A percentile compares a stretch with the other conserved stretches of the same genome.
These are phyloP conservation scores for Barnettozyma populi DNA, from an alignment of 805 yeast species.

Conservation along the genomic window DNA sequence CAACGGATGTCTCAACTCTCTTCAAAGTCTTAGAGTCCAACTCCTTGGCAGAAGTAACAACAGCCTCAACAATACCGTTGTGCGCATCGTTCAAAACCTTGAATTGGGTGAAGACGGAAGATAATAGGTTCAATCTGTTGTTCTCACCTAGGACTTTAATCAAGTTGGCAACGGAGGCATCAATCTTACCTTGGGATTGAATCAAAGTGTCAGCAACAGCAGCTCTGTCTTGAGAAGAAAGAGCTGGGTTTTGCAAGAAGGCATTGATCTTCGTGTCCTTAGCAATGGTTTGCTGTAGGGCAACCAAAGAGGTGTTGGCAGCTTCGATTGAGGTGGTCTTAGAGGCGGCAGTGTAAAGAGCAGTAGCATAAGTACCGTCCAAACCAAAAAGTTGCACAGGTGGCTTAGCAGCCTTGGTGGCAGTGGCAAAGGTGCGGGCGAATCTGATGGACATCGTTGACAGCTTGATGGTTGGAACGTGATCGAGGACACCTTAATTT, in stretches of 20 bases:
- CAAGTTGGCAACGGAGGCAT: constrained; percentile 71
- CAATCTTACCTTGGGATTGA: constrained; percentile 41
- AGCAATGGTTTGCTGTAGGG: constrained; percentile 48
- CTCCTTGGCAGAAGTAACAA: constrained; percentile 81
- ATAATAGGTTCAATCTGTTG: constrained; percentile 79
- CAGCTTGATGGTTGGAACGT: not conserved
- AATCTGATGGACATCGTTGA: constrained; percentile 51
- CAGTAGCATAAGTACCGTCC: constrained; percentile 96
- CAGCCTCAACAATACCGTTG: constrained; percentile 89
- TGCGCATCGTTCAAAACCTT: constrained; percentile 77
- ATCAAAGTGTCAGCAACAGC: constrained; percentile 58
- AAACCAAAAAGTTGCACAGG: constrained; percentile 93
- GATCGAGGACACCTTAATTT: not conserved
- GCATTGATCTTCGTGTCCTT: constrained; percentile 59
- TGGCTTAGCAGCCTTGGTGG: constrained; percentile 61
- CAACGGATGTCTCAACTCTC: constrained; percentile 73
- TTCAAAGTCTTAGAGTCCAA: constrained; percentile 75
- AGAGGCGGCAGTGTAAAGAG: constrained; percentile 87
- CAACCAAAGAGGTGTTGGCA: constrained; percentile 58
- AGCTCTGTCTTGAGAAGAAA: constrained; percentile 69
- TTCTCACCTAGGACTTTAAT: constrained; percentile 84
- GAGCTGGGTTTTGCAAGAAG: constrained; percentile 76
- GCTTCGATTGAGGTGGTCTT: constrained; percentile 72
- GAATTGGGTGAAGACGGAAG: constrained; percentile 64
- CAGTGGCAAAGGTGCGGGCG: constrained; percentile 67